Conservation (phyloP, 331 rosid species). For the Phaseolus coccineus region DNA sequence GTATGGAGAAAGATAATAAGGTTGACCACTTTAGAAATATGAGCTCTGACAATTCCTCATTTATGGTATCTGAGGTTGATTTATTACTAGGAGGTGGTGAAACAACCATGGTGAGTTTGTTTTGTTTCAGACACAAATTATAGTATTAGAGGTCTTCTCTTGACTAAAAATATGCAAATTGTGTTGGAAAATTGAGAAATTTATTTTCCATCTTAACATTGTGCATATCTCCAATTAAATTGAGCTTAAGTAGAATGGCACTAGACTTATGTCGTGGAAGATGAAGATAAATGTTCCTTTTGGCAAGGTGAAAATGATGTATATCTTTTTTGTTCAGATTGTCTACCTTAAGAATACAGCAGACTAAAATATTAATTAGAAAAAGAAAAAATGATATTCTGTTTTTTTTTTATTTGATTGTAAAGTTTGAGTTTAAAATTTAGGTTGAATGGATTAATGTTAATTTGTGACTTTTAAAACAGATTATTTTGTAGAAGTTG, state of each 20-base stretch:
- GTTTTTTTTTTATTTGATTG: not conserved
- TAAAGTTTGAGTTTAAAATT: not conserved
- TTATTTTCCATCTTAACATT: not conserved
- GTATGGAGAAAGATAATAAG: constrained; percentile 48
- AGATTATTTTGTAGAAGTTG: not conserved
- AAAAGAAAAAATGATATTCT: not conserved
- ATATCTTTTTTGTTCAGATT: constrained; percentile 26
- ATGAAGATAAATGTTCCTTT: constrained; percentile 33
- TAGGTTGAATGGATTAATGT: not conserved
- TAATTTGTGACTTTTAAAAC: not conserved
- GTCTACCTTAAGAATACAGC: constrained; percentile 5
- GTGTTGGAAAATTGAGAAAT: constrained; percentile 23
- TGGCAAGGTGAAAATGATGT: constrained; percentile 20
- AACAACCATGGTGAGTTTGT: constrained; percentile 72
- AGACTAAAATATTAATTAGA: not conserved
- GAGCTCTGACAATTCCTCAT: constrained; percentile 53
- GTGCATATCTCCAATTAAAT: constrained; percentile 13
- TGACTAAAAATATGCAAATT: constrained; percentile 39
- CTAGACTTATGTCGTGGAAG: constrained; percentile 26
- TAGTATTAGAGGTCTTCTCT: constrained; percentile 19
- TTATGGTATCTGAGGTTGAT: constrained; percentile 73
- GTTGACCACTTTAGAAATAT: constrained; percentile 59
- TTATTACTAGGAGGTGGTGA: constrained; percentile 77
- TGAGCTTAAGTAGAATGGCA: constrained; percentile 38
- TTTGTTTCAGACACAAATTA: constrained; percentile 19